Conservation (phyloP, 2,329 filamentous ascomycete genomes). For the Alternaria viburni region DNA sequence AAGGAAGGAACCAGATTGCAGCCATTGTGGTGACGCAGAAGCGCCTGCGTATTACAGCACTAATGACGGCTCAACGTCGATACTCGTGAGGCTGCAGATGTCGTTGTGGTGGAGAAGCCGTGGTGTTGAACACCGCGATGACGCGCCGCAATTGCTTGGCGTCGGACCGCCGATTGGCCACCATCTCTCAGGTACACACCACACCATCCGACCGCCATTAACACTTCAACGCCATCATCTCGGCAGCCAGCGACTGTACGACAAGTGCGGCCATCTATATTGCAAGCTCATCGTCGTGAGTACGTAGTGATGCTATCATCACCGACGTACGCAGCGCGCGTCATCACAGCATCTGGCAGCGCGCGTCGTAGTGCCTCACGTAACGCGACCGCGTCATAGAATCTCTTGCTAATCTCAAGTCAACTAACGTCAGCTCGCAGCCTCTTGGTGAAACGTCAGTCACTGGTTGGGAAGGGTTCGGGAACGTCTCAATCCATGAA, state of each 20-base stretch:
- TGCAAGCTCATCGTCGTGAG: background rate
- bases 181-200: background rate
- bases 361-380: background rate
- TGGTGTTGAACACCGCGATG: background rate
- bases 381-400: background rate
- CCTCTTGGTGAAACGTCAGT: background rate
- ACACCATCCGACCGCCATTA: background rate
- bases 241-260: background rate
- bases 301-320: background rate
- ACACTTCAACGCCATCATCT: background rate
- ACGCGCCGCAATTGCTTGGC: background rate
- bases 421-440: background rate
- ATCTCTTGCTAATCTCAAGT: background rate
- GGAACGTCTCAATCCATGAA: background rate
- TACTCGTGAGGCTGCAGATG: background rate
- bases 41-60: background rate
- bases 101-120: background rate
- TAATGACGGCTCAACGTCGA: background rate
- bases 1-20: background rate
- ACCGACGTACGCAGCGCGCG: background rate
- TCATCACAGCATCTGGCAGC: too few relatives aligned
- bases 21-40: background rate
- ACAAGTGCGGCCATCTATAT: background rate
- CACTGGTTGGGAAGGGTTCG: background rate
- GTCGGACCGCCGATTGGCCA: background rate